A percentile compares a stretch with the other conserved stretches of the same genome.
These are phyloP conservation scores for Kodamaea hsintzibuensis DNA, from an alignment of 805 yeast species.

Conservation along the genomic window DNA sequence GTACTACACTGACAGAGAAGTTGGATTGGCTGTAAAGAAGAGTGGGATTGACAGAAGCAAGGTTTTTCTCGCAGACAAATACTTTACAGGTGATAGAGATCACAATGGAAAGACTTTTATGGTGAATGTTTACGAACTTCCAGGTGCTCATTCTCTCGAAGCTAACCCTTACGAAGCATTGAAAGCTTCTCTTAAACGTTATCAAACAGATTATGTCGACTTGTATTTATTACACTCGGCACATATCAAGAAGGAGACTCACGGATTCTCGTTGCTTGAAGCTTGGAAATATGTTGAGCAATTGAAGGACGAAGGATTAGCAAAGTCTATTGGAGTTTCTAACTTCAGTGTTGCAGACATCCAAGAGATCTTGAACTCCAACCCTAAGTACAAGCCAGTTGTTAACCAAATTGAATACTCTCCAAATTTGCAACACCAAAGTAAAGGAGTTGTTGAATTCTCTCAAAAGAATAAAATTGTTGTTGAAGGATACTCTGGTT, in stretches of 20 bases:
- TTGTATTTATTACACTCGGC: constrained; percentile 54
- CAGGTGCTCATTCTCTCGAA: constrained; percentile 1
- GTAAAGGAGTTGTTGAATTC: constrained; percentile 71
- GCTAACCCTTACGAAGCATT: constrained; percentile 43
- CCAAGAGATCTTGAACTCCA: constrained; percentile 65
- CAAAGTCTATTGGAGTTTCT: constrained; percentile 79
- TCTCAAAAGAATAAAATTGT: constrained; percentile 54
- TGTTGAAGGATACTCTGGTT: constrained; percentile 55
- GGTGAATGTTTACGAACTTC: neutral
- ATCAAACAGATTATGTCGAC: constrained; percentile 50
- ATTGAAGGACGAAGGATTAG: constrained; percentile 60
- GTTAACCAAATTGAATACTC: constrained; percentile 88
- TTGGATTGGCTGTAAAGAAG: constrained; percentile 49
- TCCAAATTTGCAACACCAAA: constrained; percentile 80
- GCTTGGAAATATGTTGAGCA: constrained; percentile 77
- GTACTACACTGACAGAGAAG: constrained; percentile 60
- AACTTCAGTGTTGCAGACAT: constrained; percentile 70
- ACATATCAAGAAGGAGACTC: constrained; percentile 26
- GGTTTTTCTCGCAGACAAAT: constrained; percentile 63
- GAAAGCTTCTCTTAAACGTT: constrained; percentile 34
- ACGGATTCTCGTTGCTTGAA: constrained; percentile 38
- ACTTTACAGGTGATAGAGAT: constrained; percentile 23
- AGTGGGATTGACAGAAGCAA: constrained; percentile 42
- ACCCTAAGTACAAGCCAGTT: constrained; percentile 66
- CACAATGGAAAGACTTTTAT: neutral